These are phyloP conservation scores for Trichoderma harzianum DNA, from an alignment of 2,329 filamentous ascomycete genomes.

Conservation along the genomic window DNA sequence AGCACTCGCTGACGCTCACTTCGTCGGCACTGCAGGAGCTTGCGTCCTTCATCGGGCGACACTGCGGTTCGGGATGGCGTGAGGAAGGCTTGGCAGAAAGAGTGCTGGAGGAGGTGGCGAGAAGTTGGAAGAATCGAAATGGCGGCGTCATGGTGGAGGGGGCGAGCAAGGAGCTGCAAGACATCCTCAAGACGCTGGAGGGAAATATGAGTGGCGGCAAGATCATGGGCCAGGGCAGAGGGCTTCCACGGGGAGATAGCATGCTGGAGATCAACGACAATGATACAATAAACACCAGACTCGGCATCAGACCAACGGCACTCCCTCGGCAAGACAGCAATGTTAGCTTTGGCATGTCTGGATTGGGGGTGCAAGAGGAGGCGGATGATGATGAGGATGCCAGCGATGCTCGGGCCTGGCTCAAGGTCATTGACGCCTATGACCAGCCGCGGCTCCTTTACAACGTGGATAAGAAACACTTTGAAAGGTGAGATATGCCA, in stretches of 20 bases:
- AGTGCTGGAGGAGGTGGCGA: conserved; percentile 86
- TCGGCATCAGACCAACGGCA: conserved; percentile 48
- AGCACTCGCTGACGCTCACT: conserved; percentile 89
- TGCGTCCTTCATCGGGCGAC: conserved; percentile 83
- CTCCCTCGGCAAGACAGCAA: conserved; percentile 59
- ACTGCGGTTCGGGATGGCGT: conserved; percentile 94
- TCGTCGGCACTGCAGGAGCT: conserved; percentile 82
- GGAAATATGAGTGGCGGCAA: conserved; percentile 86
- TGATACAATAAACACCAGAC: conserved; percentile 52
- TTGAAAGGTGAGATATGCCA: conserved; percentile 61
- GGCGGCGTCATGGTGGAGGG: conserved; percentile 91
- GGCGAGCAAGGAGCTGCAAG: conserved; percentile 67
- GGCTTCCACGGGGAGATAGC: conserved; percentile 56
- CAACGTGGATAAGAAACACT: conserved; percentile 81
- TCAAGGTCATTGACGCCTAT: conserved; percentile 79
- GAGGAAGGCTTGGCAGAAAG: conserved; percentile 91
- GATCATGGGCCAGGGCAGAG: conserved; percentile 51
- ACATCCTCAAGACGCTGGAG: conserved; percentile 80
- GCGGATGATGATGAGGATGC: conserved; percentile 53
- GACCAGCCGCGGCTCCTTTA: conserved; percentile 79
- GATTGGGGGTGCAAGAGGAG: conserved; percentile 50
- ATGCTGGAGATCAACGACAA: conserved; percentile 56
- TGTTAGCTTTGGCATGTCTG: conserved; percentile 61
- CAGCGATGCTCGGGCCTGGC: conserved; percentile 73
- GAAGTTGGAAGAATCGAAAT: conserved; percentile 85